Evolutionary conservation across 2,329 filamentous ascomycete genomes (phyloP), one percentile per base, ranked within the genome.

Genomic region (Tolypocladium album): DNA sequence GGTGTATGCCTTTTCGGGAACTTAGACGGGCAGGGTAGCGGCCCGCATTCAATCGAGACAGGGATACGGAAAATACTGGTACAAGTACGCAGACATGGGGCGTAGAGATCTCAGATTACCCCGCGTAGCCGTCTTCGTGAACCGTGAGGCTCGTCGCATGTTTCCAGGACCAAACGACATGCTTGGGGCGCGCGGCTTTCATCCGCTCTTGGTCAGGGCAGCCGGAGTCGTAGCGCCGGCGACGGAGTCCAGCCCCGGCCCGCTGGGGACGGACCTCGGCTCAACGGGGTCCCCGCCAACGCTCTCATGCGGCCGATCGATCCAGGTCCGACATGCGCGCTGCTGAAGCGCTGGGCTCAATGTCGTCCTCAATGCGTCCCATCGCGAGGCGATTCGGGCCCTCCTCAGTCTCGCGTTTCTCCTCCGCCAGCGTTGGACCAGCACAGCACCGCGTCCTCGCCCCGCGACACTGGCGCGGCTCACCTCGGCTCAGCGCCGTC

Each of bases 191-290:
- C 6, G 13, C 17, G 45, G 27, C 22, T 22, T 27, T 13, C 13
- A 15, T 47, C 27, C 6, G 22, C 9, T 12, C 20, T n/a, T 20
- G 20, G 8, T 43, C 40, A 7, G 2, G 42, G 42, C 6, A 5
- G 38, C 38, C 38, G 9, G n/a, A 1, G 22, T 1, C 4, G 12
- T 55, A 8, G 50, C 4, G 34, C 36, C 31, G 31, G 52, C 5
- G 15, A 38, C 34, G 36, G n/a, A 27, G 45, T n/a, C 43, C 43
- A 45, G 43, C n/a, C n/a, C 1, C 1, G 34, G 22, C 34, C 34
- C 53, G 27, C 34, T 27, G 31, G 38, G 20, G 58, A 40, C 40
- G 59, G 58, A 62, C 60, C 62, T 64, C 61, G 61, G 62, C 56
- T 59, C 56, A 58, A 43, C 22, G 39, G 39, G 8, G 13, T 31